Percentiles rank a stretch among this genome's conserved stretches.
Evolutionary conservation across 208 protist species (phyloP).

Genomic region (Wallacemonas rigidus): DNA sequence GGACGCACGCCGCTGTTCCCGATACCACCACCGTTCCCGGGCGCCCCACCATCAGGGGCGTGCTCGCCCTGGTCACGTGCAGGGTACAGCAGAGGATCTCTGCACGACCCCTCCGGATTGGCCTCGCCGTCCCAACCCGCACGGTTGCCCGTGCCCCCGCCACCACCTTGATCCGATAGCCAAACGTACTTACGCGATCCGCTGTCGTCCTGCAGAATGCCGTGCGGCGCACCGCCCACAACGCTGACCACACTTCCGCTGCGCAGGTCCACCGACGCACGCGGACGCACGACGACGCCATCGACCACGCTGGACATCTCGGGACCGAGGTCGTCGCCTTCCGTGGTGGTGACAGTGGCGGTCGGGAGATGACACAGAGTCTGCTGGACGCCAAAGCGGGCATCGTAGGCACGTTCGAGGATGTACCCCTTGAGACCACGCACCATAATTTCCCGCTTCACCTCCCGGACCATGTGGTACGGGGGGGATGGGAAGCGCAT

Average conservation of each 20-base stretch:
- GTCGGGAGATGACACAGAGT: constrained; percentile 21
- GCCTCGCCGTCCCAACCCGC: not conserved
- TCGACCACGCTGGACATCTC: constrained; percentile 14
- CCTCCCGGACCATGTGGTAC: constrained; percentile 35
- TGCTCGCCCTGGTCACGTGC: not conserved
- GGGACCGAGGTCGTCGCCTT: constrained; percentile 6
- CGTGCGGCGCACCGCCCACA: not conserved
- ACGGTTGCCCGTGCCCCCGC: not conserved
- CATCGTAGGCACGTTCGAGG: constrained; percentile 30
- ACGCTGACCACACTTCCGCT: not conserved
- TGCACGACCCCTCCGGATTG: not conserved
- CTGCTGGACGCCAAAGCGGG: constrained; percentile 38
- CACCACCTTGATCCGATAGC: not conserved
- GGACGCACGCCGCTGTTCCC: not conserved
- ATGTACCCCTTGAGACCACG: constrained; percentile 47
- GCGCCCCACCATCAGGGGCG: no score
- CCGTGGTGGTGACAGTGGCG: constrained; percentile 5
- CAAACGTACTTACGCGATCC: not conserved
- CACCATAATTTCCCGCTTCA: constrained; percentile 48
- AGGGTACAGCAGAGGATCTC: constrained; percentile 7
- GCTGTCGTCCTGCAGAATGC: not conserved
- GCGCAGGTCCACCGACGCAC: not conserved
- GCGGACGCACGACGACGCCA: constrained; percentile 7
- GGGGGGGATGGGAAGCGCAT: constrained; percentile 40
- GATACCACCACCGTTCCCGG: not conserved